These are phyloP conservation scores for Pseudevernia furfuracea DNA, from an alignment of 495 filamentous ascomycete species.

Conservation along the genomic window DNA sequence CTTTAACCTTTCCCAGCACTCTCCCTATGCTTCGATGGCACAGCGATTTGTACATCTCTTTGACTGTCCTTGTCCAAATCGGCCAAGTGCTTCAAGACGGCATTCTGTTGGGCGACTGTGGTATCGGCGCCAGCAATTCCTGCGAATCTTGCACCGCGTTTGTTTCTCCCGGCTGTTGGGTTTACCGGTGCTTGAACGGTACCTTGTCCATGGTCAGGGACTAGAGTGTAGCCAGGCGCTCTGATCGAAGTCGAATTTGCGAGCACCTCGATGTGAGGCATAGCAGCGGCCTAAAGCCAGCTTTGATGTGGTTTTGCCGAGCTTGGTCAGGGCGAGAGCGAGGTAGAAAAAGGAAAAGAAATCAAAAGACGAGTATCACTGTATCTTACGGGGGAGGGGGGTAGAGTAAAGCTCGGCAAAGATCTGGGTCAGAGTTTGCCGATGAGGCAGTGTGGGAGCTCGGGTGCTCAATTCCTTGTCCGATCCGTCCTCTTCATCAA, in stretches of 20 bases:
- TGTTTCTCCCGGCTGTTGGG: conserved; percentile 47
- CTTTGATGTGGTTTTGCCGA: neutral
- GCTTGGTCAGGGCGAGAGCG: neutral
- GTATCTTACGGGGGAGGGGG: too few relatives aligned
- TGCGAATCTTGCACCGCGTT: conserved; percentile 52
- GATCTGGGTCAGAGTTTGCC: neutral
- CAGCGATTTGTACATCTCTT: conserved; percentile 58
- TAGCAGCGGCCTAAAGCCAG: conserved; percentile 21
- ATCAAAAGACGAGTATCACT: too few relatives aligned
- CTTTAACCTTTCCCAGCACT: conserved; percentile 39
- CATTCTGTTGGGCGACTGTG: conserved; percentile 67
- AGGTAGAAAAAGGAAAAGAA: neutral
- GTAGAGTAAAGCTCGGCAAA: neutral
- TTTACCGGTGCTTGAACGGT: conserved; percentile 52
- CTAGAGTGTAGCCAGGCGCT: conserved; percentile 83
- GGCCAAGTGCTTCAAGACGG: conserved; percentile 65
- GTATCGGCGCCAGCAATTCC: conserved; percentile 48
- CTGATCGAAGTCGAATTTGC: conserved; percentile 56
- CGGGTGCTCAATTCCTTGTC: too few relatives aligned
- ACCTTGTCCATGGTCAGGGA: conserved; percentile 63
- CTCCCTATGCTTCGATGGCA: conserved; percentile 44
- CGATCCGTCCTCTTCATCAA: neutral
- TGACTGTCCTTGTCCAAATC: conserved; percentile 76
- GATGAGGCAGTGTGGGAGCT: too few relatives aligned
- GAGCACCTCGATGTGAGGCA: conserved; percentile 68